Percentiles rank a stretch among this genome's conserved stretches.
phyloP scores from a whole-genome alignment of 2,329 filamentous ascomycete species.

The Macroventuria anomochaeta region DNA sequence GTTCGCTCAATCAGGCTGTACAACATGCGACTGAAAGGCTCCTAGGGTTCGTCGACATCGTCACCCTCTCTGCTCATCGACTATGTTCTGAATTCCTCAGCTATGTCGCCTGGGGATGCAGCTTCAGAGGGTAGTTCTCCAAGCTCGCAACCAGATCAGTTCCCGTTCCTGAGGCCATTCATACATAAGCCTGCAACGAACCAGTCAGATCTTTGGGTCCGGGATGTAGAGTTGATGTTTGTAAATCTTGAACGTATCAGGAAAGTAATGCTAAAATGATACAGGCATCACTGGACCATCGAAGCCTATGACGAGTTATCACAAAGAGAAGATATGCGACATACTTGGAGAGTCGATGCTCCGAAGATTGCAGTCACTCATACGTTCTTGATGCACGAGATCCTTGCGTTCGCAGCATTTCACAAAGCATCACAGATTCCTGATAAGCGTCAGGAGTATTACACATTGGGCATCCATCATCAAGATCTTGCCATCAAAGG shows the following conservation, averaged over 20 bases:
- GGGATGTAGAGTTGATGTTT: slow-evolving; percentile 46
- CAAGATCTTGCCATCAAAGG: slow-evolving; percentile 46
- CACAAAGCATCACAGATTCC: slow-evolving; percentile 45
- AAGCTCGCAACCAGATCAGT: slow-evolving; percentile 37
- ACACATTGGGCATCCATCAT: slow-evolving; percentile 45
- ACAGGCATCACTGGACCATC: slow-evolving; percentile 44
- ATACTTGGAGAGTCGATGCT: slow-evolving; percentile 44
- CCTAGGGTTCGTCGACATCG: slow-evolving; percentile 24
- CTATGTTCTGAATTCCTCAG: slow-evolving; percentile 30
- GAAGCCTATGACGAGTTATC: slow-evolving; percentile 36
- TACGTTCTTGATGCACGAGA: slow-evolving; percentile 51
- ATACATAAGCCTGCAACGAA: slow-evolving; percentile 28
- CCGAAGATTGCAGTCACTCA: slow-evolving; percentile 46
- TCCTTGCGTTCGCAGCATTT: slow-evolving; percentile 51
- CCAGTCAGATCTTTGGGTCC: slow-evolving; percentile 39
- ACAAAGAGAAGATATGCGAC: slow-evolving; percentile 31
- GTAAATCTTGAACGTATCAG: slow-evolving; percentile 5
- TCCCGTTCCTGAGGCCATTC: slow-evolving; percentile 43
- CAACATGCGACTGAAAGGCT: neutral
- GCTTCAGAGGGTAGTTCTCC: slow-evolving; percentile 35
- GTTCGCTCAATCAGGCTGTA: neutral
- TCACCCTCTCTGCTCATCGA: slow-evolving; percentile 31
- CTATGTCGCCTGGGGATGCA: slow-evolving; percentile 12
- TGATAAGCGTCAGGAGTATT: slow-evolving; percentile 36
- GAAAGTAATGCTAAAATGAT: neutral